A percentile compares a stretch with the other conserved stretches of the same genome.
phyloP scores from a whole-genome alignment of 2,329 filamentous ascomycete genomes.

The Nemania bipapillata region DNA sequence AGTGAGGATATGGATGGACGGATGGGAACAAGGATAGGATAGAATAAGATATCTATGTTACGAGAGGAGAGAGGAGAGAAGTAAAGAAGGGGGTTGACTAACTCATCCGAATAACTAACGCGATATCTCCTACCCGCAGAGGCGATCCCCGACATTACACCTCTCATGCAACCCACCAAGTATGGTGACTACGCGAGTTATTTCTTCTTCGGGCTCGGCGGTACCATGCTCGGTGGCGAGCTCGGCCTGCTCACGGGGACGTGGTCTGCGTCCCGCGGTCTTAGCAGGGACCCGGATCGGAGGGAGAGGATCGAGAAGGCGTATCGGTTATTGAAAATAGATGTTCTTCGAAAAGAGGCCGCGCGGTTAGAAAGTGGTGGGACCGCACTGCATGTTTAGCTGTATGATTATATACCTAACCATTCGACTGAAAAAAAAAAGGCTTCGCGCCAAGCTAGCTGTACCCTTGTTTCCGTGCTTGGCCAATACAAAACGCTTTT shows the following conservation, averaged over 20 bases:
- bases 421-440: neutral
- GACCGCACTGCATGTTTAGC: slow-evolving; percentile 14
- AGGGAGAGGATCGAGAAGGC: slow-evolving; percentile 69
- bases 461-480: too few relatives aligned
- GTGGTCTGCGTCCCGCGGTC: slow-evolving; percentile 62
- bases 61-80: neutral
- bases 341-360: slow-evolving; percentile 70
- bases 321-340: slow-evolving; percentile 70
- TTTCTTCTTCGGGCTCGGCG: slow-evolving; percentile 69
- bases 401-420: too few relatives aligned
- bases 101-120: too few relatives aligned
- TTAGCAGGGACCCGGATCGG: slow-evolving; percentile 65
- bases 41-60: neutral
- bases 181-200: slow-evolving; percentile 71
- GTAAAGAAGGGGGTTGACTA: neutral
- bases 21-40: neutral
- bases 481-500: too few relatives aligned
- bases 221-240: slow-evolving; percentile 73
- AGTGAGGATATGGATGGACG: neutral
- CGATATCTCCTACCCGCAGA: slow-evolving; percentile 54
- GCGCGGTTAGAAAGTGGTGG: slow-evolving; percentile 60
- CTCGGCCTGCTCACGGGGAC: slow-evolving; percentile 68
- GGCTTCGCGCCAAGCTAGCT: neutral
- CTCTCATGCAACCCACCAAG: slow-evolving; percentile 65
- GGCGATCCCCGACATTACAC: slow-evolving; percentile 69